These are phyloP conservation scores for Tetragonia tetragonoides DNA, from an alignment of 148 eudicot genomes.

Conservation along the genomic window DNA sequence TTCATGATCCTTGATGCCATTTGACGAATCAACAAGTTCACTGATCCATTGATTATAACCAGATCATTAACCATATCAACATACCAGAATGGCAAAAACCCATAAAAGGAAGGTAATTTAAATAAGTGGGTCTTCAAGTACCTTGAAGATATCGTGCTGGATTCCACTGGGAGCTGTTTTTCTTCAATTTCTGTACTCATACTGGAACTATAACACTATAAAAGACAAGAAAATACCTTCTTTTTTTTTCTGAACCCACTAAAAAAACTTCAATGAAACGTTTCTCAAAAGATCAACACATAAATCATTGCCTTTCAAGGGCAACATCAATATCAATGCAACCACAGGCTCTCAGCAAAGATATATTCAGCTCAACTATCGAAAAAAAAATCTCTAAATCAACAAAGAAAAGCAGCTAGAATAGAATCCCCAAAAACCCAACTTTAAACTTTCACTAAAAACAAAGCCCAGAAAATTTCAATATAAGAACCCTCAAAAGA, in stretches of 20 bases:
- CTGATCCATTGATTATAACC: constrained; percentile 23
- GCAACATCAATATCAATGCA: neutral
- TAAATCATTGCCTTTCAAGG: neutral
- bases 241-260: constrained; percentile 14
- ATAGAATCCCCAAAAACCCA: neutral
- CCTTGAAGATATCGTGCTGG: constrained; percentile 20
- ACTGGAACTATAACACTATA: neutral
- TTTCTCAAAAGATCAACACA: neutral
- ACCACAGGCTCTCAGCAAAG: neutral
- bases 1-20: constrained; percentile 23
- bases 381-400: neutral
- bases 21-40: constrained; percentile 20
- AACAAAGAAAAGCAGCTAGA: neutral
- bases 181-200: constrained; percentile 28
- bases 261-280: constrained; percentile 2
- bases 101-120: constrained; percentile 2
- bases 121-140: constrained; percentile 12
- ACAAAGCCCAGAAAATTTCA: neutral
- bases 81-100: neutral
- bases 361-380: constrained; percentile 4
- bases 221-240: constrained; percentile 4
- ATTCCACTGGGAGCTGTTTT: constrained; percentile 16
- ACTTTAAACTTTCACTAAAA: neutral
- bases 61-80: constrained; percentile 12
- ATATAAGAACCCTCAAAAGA: neutral